phyloP scores from a whole-genome alignment of 768 basidiomycete genomes.

The Neoboletus magnificus region DNA sequence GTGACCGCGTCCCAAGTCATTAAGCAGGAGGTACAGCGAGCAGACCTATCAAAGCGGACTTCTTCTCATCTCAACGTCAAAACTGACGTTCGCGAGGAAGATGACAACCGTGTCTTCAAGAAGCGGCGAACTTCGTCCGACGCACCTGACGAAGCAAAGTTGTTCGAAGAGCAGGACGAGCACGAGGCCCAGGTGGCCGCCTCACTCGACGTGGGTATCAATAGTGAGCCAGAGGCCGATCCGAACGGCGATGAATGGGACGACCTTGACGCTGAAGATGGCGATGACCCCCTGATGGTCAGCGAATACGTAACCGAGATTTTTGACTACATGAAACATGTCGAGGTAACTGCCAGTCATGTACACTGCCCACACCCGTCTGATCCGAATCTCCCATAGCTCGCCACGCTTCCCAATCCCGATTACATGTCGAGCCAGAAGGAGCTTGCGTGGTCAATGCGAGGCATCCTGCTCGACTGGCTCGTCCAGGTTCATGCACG shows the following conservation, averaged over 20 bases:
- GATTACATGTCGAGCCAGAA: constrained; percentile 83
- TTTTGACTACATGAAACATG: constrained; percentile 82
- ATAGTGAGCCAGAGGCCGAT: constrained; percentile 60
- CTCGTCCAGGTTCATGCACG: constrained; percentile 86
- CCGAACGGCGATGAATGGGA: constrained; percentile 73
- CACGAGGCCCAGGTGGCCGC: constrained; percentile 34
- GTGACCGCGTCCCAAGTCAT: constrained; percentile 18
- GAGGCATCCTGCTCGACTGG: constrained; percentile 89
- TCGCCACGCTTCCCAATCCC: constrained; percentile 74
- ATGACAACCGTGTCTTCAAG: constrained; percentile 61
- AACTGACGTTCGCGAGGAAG: constrained; percentile 47
- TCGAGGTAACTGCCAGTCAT: constrained; percentile 57
- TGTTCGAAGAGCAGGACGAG: constrained; percentile 44
- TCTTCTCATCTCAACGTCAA: constrained; percentile 31
- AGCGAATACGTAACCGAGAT: constrained; percentile 95
- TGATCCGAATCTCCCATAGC: constrained; percentile 41
- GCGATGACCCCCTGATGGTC: constrained; percentile 94
- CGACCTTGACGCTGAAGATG: constrained; percentile 89
- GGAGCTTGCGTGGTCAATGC: constrained; percentile 87
- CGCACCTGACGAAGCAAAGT: constrained; percentile 41
- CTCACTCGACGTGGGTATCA: constrained; percentile 38
- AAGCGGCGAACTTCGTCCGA: constrained; percentile 74
- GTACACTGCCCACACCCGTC: background rate
- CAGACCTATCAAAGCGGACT: constrained; percentile 29
- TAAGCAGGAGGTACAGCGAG: constrained; percentile 29